Evolutionary conservation across 1,284 basidiomycete genomes (phyloP).

Genomic region (Boletus hoseneyae): DNA sequence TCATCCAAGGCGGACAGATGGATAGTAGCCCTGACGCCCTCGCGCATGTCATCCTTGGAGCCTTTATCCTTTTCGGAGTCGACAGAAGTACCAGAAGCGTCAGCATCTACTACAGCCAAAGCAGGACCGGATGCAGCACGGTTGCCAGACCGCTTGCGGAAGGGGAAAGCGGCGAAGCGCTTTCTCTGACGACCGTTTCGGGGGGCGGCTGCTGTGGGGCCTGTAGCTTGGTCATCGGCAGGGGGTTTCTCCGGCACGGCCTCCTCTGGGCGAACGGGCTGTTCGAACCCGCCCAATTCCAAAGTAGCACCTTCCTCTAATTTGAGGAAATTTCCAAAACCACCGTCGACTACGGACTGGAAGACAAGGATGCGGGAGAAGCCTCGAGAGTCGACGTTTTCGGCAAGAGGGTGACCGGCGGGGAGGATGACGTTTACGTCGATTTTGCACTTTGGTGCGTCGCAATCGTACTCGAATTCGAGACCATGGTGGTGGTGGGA

Average conservation of each 20-base stretch:
- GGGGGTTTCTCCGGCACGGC: slow-evolving; percentile 15
- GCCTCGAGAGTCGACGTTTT: slow-evolving; percentile 38
- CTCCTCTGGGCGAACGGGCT: slow-evolving; percentile 11
- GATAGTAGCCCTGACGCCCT: slow-evolving; percentile 75
- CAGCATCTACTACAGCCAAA: slow-evolving; percentile 69
- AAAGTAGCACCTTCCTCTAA: slow-evolving; percentile 72
- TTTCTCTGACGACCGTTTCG: slow-evolving; percentile 34
- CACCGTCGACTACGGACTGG: slow-evolving; percentile 72
- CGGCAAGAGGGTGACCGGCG: slow-evolving; percentile 51
- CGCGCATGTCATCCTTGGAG: slow-evolving; percentile 44
- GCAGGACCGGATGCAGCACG: slow-evolving; percentile 65
- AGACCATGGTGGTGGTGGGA: slow-evolving; percentile 64
- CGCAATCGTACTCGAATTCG: slow-evolving; percentile 88
- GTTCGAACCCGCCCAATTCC: slow-evolving; percentile 67
- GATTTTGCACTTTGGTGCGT: slow-evolving; percentile 77
- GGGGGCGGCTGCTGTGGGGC: slow-evolving; percentile 8
- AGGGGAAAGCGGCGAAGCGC: slow-evolving; percentile 64
- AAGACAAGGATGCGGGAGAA: slow-evolving; percentile 62
- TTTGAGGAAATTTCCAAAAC: slow-evolving; percentile 71
- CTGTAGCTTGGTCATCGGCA: slow-evolving; percentile 19
- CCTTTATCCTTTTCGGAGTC: slow-evolving; percentile 40
- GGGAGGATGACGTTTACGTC: slow-evolving; percentile 70
- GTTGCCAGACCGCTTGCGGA: slow-evolving; percentile 49
- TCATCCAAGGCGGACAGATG: slow-evolving; percentile 74
- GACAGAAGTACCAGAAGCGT: slow-evolving; percentile 24